Conservation (phyloP, 1,284 basidiomycete genomes). For the Anthracocystis walkeri region DNA sequence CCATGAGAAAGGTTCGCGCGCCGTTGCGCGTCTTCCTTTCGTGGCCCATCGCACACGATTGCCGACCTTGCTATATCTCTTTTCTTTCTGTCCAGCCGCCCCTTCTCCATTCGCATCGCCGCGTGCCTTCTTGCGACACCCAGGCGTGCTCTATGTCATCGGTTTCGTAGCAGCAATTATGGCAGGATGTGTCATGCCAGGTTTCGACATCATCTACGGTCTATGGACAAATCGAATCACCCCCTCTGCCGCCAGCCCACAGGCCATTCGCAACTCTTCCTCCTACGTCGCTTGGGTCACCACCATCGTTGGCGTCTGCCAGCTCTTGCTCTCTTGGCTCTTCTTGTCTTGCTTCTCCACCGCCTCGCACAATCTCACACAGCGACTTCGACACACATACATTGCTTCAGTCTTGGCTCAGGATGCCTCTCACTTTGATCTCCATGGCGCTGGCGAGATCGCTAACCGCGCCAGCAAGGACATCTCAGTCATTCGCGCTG, state of each 20-base stretch:
- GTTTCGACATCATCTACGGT: conserved; percentile 66
- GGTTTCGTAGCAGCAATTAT: conserved; percentile 55
- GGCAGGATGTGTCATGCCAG: conserved; percentile 54
- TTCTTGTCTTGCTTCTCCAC: conserved; percentile 67
- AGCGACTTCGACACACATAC: conserved; percentile 69
- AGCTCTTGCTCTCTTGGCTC: conserved; percentile 61
- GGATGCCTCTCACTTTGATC: conserved; percentile 71
- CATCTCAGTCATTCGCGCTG: conserved; percentile 69
- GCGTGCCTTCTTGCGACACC: conserved; percentile 52
- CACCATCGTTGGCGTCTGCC: conserved; percentile 67
- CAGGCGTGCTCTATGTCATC: conserved; percentile 54
- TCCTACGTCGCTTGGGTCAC: conserved; percentile 67
- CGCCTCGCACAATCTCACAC: conserved; percentile 68
- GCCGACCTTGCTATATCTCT: conserved; percentile 57
- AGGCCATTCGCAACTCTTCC: conserved; percentile 47
- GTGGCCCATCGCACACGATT: conserved; percentile 35
- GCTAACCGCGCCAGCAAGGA: conserved; percentile 70
- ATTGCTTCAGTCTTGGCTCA: conserved; percentile 70
- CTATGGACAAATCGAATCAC: conserved; percentile 63
- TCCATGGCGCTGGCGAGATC: conserved; percentile 71
- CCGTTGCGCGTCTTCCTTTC: conserved; percentile 35
- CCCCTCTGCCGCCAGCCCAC: conserved; percentile 17
- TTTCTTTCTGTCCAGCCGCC: conserved; percentile 55
- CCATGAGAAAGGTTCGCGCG: conserved; percentile 6
- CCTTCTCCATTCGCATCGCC: conserved; percentile 40